phyloP scores from a whole-genome alignment of 371 early-diverging fungal species.

The Conidiobolus incongruus region DNA sequence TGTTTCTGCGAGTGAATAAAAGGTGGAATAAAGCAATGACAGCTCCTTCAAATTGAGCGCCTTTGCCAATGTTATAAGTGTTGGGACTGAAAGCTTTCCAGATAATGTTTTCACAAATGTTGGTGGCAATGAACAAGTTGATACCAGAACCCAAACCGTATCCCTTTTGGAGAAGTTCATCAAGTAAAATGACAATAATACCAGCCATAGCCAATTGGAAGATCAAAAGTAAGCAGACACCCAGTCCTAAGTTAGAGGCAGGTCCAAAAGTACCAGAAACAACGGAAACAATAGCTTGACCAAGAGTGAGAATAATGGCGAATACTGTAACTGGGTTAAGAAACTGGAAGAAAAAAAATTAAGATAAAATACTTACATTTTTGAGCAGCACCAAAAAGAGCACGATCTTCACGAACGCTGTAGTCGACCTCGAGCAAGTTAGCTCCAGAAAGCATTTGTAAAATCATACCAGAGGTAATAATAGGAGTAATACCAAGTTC shows the following conservation, averaged over 20 bases:
- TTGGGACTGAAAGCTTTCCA: constrained; percentile 98
- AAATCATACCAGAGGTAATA: constrained; percentile 98
- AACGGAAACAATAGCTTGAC: constrained; percentile 94
- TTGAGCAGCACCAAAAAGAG: constrained; percentile 94
- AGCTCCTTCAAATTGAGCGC: constrained; percentile 99
- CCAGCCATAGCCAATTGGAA: constrained; percentile 96
- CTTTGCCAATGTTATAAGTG: constrained; percentile 91
- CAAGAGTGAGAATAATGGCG: constrained; percentile 86
- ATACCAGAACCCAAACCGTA: constrained; percentile 99
- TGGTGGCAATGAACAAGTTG: constrained; percentile 98
- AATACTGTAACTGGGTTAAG: constrained; percentile 53
- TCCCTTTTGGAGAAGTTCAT: constrained; percentile 99
- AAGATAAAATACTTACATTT: constrained; percentile 43
- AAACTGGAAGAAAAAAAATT: too few relatives aligned
- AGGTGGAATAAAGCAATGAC: constrained; percentile 90
- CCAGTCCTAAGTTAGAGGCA: constrained; percentile 83
- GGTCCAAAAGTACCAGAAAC: constrained; percentile 96
- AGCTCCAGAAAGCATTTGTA: constrained; percentile 94
- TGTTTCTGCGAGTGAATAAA: constrained; percentile 87
- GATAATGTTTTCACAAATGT: constrained; percentile 97
- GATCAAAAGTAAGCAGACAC: constrained; percentile 81
- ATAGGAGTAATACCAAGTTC: constrained; percentile 99
- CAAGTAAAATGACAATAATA: constrained; percentile 90
- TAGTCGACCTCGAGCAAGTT: constrained; percentile 96
- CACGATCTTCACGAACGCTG: constrained; percentile 94